Evolutionary conservation across 2,329 filamentous ascomycete species (phyloP).

Genomic region (Claviceps pusilla): DNA sequence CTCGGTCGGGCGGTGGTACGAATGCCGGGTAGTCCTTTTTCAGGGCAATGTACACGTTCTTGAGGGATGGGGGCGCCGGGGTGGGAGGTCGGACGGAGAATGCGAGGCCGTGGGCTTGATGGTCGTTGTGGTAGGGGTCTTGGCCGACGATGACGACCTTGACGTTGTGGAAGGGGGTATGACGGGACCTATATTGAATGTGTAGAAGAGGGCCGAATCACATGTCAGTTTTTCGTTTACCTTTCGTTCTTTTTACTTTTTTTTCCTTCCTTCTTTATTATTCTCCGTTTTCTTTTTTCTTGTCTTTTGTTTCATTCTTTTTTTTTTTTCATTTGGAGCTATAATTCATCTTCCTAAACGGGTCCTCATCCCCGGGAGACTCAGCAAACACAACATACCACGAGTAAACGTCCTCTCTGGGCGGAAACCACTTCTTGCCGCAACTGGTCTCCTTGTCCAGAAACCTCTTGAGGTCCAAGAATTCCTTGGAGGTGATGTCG

Average conservation of each 20-base stretch:
- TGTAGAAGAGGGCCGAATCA: not conserved
- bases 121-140: slow-evolving; percentile 90
- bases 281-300: too few relatives aligned
- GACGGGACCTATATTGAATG: slow-evolving; percentile 24
- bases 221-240: not conserved
- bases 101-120: slow-evolving; percentile 90
- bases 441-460: slow-evolving; percentile 60
- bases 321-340: not conserved
- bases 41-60: slow-evolving; percentile 84
- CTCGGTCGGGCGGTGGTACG: slow-evolving; percentile 55
- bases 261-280: too few relatives aligned
- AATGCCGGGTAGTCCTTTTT: slow-evolving; percentile 80
- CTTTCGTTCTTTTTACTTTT: too few relatives aligned
- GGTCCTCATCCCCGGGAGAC: not conserved
- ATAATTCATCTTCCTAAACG: too few relatives aligned
- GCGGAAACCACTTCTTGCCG: slow-evolving; percentile 73
- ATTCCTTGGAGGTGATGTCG: slow-evolving; percentile 63
- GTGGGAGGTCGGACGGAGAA: slow-evolving; percentile 91
- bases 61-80: slow-evolving; percentile 71
- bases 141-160: slow-evolving; percentile 91
- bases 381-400: slow-evolving; percentile 44
- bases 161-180: slow-evolving; percentile 76
- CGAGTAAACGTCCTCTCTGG: slow-evolving; percentile 78
- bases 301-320: too few relatives aligned
- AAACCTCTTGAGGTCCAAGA: slow-evolving; percentile 78